phyloP scores from a whole-genome alignment of 768 basidiomycete genomes.

The Baorangia bicolor region DNA sequence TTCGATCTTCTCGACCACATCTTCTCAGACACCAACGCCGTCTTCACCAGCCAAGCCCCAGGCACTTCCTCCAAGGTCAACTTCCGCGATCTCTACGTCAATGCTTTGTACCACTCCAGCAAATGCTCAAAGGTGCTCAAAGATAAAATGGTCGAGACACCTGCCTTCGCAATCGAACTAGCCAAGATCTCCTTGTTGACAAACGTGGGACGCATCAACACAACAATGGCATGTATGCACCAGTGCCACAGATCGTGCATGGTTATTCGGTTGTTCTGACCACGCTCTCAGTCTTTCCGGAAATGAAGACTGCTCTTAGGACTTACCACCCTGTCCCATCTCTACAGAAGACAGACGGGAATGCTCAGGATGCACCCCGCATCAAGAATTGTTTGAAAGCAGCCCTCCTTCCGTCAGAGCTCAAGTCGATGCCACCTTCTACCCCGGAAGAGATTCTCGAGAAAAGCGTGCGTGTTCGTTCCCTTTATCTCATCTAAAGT shows the following conservation, averaged over 20 bases:
- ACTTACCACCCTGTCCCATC: slow-evolving; percentile 90
- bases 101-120: slow-evolving; percentile 73
- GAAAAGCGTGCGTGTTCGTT: slow-evolving; percentile 51
- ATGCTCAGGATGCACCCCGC: slow-evolving; percentile 87
- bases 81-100: slow-evolving; percentile 83
- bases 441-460: slow-evolving; percentile 73
- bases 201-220: slow-evolving; percentile 90
- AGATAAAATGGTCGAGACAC: slow-evolving; percentile 83
- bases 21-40: slow-evolving; percentile 64
- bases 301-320: slow-evolving; percentile 88
- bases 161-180: slow-evolving; percentile 74
- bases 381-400: slow-evolving; percentile 91
- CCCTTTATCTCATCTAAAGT: slow-evolving; percentile 2
- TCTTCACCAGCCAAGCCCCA: slow-evolving; percentile 68
- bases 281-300: slow-evolving; percentile 69
- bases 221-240: slow-evolving; percentile 80
- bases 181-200: slow-evolving; percentile 83
- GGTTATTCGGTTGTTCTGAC: slow-evolving; percentile 17
- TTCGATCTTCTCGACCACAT: slow-evolving; percentile 80
- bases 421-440: slow-evolving; percentile 62
- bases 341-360: slow-evolving; percentile 83
- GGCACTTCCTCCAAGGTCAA: slow-evolving; percentile 53
- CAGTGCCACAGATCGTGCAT: slow-evolving; percentile 7
- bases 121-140: slow-evolving; percentile 88
- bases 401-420: slow-evolving; percentile 68